Base-by-base conservation (phyloP, 2,329 filamentous ascomycete species). In the Paraphoma sp. region DNA sequence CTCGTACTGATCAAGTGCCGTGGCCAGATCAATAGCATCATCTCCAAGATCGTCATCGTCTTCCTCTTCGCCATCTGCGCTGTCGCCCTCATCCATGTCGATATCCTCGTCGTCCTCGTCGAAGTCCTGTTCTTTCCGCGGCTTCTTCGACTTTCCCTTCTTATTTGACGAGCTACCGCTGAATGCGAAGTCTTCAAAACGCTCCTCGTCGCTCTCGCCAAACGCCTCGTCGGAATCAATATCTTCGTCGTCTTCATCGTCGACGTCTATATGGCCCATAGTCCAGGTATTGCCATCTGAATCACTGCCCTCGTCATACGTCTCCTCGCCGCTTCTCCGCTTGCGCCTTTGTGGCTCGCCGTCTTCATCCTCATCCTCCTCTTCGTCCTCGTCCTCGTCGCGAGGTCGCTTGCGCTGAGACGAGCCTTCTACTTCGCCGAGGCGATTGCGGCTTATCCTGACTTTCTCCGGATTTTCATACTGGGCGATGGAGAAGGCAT, bases 241-340 rank as follows among this genome's bases (percentile, higher is more conserved):
- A 59, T 89, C 87, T 52, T 85, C 87, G 67, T 91, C 89, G 59
- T 89, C 84, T 51, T 89, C 87, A 44, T 84, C 86, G n/a, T 53
- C 51, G 16, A 48, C 45, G 47, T 84, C 85, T 18, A 89, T 86
- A 46, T 87, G 80, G 28, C 93, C 93, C 48, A 96, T 82, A 48
- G 84, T 88, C 92, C 92, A 97, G 70, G 91, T 87, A 68, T 96
- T 91, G 18, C 92, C 93, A 58, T 93, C 91, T 58, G 89, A 92
- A 71, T 97, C 93, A 65, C 89, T 93, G 9, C 91, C 91, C 61
- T 89, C 87, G 55, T 89, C 87, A n/a, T 65, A 66, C 53, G 93
- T 90, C 14, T 84, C 83, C 29, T 80, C 75, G 38, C 57, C 68
- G 23, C 62, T 62, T 29, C 60, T 58, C 44, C 57, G 56, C 62